phyloP scores from a whole-genome alignment of 2,329 filamentous ascomycete genomes.

The Colletotrichum acutatum region DNA sequence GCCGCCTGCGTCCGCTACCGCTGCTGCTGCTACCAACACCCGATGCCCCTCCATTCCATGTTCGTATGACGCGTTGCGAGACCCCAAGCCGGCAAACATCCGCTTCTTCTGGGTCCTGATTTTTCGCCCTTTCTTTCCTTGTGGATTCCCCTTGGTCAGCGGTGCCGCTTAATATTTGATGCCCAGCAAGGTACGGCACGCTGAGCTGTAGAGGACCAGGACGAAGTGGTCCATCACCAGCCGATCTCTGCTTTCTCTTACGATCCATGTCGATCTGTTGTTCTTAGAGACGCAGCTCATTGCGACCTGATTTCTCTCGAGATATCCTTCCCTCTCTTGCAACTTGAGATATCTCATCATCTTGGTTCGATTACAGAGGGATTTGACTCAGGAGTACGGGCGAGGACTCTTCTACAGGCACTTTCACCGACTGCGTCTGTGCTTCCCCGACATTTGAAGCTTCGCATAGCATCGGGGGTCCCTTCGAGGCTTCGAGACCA shows the following conservation, averaged over 20 bases:
- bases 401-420: background rate
- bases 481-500: background rate
- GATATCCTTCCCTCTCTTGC: background rate
- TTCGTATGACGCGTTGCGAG: constrained; percentile 33
- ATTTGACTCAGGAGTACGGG: background rate
- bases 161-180: constrained; percentile 4
- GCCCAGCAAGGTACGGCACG: constrained; percentile 19
- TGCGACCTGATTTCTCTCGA: background rate
- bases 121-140: background rate
- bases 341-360: background rate
- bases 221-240: background rate
- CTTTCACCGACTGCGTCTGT: constrained; percentile 5
- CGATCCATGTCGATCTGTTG: background rate
- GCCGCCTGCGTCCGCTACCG: background rate
- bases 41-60: constrained; percentile 21
- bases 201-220: background rate
- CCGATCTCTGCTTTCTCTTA: background rate
- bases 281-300: background rate
- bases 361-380: background rate
- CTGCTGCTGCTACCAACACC: background rate
- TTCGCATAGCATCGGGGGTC: background rate
- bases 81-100: constrained; percentile 23
- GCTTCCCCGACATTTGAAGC: background rate
- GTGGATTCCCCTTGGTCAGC: background rate
- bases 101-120: constrained; percentile 22